These are phyloP conservation scores for Tolypocladium pustulatum DNA, from an alignment of 2,329 filamentous ascomycete species.

Conservation along the genomic window DNA sequence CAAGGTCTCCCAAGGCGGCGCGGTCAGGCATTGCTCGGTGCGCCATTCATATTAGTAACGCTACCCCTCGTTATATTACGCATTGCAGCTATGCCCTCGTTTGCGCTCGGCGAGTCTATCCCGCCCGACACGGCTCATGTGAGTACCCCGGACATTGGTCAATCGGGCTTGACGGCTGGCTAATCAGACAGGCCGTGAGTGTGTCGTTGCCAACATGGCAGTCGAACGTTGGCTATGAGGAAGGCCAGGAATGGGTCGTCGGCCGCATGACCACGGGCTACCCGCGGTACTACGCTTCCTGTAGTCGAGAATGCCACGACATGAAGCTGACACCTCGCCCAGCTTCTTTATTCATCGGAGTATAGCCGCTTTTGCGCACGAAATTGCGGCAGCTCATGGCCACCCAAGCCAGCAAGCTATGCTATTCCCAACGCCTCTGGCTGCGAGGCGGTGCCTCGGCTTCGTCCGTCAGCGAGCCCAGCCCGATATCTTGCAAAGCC, in stretches of 20 bases:
- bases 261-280: constrained; percentile 83
- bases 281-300: constrained; percentile 49
- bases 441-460: constrained; percentile 61
- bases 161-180: not conserved
- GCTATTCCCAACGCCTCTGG: constrained; percentile 65
- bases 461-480: constrained; percentile 59
- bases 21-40: not conserved
- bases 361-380: constrained; percentile 62
- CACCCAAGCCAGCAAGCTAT: constrained; percentile 57
- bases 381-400: constrained; percentile 57
- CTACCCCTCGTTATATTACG: constrained; percentile 1
- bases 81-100: constrained; percentile 29
- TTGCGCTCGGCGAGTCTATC: constrained; percentile 58
- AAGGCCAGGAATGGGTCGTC: constrained; percentile 81
- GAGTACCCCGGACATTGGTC: constrained; percentile 21
- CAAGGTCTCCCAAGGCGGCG: not conserved
- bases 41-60: not conserved
- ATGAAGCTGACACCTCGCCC: not conserved
- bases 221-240: constrained; percentile 86
- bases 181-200: constrained; percentile 64
- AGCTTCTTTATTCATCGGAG: constrained; percentile 88
- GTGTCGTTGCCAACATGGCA: constrained; percentile 92
- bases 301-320: not conserved
- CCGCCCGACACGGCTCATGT: constrained; percentile 72
- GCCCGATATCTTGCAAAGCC: constrained; percentile 33